Base-by-base conservation (phyloP, 768 basidiomycete genomes). In the Tylopilus sp. region DNA sequence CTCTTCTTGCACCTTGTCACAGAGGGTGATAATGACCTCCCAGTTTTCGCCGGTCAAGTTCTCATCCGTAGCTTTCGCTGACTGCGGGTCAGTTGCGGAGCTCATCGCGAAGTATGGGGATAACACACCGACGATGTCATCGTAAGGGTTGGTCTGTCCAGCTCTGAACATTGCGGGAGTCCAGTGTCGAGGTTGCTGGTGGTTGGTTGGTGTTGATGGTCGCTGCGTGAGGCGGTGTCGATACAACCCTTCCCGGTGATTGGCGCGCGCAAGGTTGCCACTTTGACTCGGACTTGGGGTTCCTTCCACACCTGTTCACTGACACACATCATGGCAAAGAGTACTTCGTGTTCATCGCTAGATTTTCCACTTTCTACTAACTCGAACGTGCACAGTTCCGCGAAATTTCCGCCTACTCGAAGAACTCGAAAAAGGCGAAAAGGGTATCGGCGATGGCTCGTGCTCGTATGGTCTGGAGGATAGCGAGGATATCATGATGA, bases 361-460 rank as follows among this genome's bases (percentile, higher is more conserved):
- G 3, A 35, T 8, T 31, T 42, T 23, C 1, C 12, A 9, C 44
- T 15, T 9, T 5, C 6, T 38, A 38, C 55, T 58, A 12, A 56
- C 21, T 23, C n/a, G 17, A n/a, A 15, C 26, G 11, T 18, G 40
- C 11, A 20, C 65, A 98, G 95, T 99, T 56, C 95, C 95, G 23
- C 81, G 95, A 66, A 98, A 95, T 74, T 98, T 98, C 77, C 82
- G 91, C 44, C 83, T 98, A 20, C 83, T 99, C 35, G 97, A 97
- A 68, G 97, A 99, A 76, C 88, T 99, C 57, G 97, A 99, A 71
- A 98, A 98, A 73, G 97, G 97, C 64, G 97, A 99, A 79, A 99
- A 99, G 71, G 97, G 97, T 47, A 93, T 98, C 68, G 95, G 95
- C 57, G 95, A 98, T 74, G 95, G 95, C 49, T 92, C 90, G 17